Percentiles rank a stretch among this genome's conserved stretches.
Evolutionary conservation across 2,329 filamentous ascomycete species (phyloP).

Genomic region (Neofusicoccum umdonicola): DNA sequence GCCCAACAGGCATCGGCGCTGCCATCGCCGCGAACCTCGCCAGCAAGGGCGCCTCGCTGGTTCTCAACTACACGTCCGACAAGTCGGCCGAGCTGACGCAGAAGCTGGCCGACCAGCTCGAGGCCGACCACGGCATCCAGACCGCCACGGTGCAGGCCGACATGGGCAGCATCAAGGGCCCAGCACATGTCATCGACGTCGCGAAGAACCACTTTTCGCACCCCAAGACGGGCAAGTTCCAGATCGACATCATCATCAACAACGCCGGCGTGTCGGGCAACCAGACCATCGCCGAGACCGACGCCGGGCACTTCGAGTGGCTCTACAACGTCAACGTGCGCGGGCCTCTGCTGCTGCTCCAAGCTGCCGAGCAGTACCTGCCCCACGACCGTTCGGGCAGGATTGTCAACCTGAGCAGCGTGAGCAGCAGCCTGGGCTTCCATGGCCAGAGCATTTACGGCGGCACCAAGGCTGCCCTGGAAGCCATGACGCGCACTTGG

Average conservation of each 20-base stretch:
- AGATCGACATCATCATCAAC: conserved; percentile 83
- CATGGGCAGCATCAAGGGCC: conserved; percentile 61
- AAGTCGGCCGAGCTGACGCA: conserved; percentile 54
- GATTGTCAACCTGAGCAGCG: conserved; percentile 61
- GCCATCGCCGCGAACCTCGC: conserved; percentile 68
- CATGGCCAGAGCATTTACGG: conserved; percentile 61
- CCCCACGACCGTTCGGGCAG: conserved; percentile 65
- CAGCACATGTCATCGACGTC: conserved; percentile 57
- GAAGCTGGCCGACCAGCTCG: conserved; percentile 57
- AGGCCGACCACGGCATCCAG: conserved; percentile 56
- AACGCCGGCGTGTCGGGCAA: conserved; percentile 74
- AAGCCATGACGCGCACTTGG: conserved; percentile 70
- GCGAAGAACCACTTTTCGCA: conserved; percentile 59
- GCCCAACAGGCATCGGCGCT: conserved; percentile 65
- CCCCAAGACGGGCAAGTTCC: conserved; percentile 56
- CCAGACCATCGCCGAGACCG: conserved; percentile 62
- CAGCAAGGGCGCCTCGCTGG: conserved; percentile 65
- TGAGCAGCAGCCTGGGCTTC: conserved; percentile 57
- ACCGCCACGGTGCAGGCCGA: conserved; percentile 68
- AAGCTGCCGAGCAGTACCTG: conserved; percentile 69
- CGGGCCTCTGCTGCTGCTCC: conserved; percentile 73
- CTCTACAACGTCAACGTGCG: conserved; percentile 80
- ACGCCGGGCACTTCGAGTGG: conserved; percentile 63
- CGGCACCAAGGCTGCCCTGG: conserved; percentile 65
- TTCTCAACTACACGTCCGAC: conserved; percentile 70